phyloP scores from a whole-genome alignment of 805 yeast genomes.

The Metschnikowia picachoensis region DNA sequence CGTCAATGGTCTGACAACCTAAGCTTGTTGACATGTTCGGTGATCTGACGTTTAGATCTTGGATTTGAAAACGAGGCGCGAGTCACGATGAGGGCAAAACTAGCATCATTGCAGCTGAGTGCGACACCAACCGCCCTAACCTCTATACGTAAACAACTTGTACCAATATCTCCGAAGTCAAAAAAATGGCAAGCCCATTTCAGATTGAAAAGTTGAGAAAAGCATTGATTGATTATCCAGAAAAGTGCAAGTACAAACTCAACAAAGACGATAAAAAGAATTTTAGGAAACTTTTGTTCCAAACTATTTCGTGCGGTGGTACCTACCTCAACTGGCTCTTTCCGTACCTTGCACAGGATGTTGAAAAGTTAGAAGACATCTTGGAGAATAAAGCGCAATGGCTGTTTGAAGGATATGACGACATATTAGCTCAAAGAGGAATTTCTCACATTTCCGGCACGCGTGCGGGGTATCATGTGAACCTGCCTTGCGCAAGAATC shows the following conservation, averaged over 20 bases:
- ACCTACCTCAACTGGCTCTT: conserved; percentile 38
- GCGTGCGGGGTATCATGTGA: conserved; percentile 45
- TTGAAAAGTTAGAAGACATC: not conserved
- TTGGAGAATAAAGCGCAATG: conserved; percentile 29
- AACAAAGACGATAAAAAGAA: conserved; percentile 25
- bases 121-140: too few species aligned
- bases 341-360: conserved; percentile 22
- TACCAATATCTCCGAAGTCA: too few species aligned
- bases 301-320: conserved; percentile 41
- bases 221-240: conserved; percentile 39
- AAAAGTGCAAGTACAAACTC: conserved; percentile 28
- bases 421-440: not conserved
- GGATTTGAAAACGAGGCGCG: too few species aligned
- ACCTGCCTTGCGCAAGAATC: conserved; percentile 69
- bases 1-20: not conserved
- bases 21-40: not conserved
- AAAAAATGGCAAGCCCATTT: conserved; percentile 4
- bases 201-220: conserved; percentile 18
- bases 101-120: too few species aligned
- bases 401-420: conserved; percentile 31
- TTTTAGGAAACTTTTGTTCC: conserved; percentile 42
- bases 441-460: conserved; percentile 14
- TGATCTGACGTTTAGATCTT: too few species aligned
- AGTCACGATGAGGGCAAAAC: too few species aligned
- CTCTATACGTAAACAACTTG: too few species aligned